These are phyloP conservation scores for Jaltomata sinuosa DNA, from an alignment of 257 asterid species.

Conservation along the genomic window DNA sequence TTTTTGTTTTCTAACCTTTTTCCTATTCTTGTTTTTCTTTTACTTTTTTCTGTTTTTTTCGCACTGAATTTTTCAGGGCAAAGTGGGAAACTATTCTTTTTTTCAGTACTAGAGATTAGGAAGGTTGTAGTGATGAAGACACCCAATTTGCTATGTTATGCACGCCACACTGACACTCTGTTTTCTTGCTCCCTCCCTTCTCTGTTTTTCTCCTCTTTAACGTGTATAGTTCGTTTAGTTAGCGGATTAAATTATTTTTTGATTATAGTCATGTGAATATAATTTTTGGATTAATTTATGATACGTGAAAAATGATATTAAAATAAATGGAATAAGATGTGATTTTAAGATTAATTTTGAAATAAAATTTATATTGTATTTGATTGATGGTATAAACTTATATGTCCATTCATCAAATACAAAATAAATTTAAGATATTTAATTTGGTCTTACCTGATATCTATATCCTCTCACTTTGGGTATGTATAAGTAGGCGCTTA, in stretches of 20 bases:
- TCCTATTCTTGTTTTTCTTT: not conserved
- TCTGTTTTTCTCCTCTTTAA: not conserved
- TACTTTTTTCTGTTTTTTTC: not conserved
- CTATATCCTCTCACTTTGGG: too few relatives aligned
- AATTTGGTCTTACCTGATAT: too few relatives aligned
- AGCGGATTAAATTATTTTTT: not conserved
- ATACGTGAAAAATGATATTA: not conserved
- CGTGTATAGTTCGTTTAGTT: not conserved
- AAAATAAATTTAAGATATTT: too few relatives aligned
- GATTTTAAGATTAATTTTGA: too few relatives aligned
- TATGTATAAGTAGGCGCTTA: too few relatives aligned
- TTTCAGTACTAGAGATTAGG: constrained; percentile 6
- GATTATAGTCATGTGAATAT: too few relatives aligned
- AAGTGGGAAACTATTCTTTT: constrained; percentile 14
- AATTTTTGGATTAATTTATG: not conserved
- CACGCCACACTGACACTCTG: constrained; percentile 52
- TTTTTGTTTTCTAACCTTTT: not conserved
- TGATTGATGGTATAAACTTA: too few relatives aligned
- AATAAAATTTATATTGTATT: too few relatives aligned
- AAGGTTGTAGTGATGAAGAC: constrained; percentile 19
- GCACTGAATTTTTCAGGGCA: constrained; percentile 2
- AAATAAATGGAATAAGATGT: not conserved
- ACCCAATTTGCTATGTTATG: constrained; percentile 30
- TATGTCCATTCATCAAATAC: too few relatives aligned
- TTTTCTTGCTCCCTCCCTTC: constrained; percentile 21